Conservation (phyloP, 140 eudicot genomes). For the Flaveria floridana region DNA sequence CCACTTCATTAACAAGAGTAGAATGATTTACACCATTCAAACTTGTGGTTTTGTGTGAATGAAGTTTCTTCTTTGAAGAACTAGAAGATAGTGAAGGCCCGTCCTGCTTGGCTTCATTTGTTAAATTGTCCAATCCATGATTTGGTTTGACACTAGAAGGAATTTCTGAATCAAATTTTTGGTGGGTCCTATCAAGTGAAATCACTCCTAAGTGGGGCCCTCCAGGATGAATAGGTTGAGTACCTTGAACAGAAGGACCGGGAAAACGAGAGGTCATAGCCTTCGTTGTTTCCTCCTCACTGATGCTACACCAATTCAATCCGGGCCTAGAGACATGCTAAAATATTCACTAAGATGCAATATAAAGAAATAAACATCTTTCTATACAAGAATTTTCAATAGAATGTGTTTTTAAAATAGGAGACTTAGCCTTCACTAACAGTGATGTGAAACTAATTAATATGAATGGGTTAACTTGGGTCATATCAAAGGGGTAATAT, state of each 20-base stretch:
- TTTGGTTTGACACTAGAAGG: slow-evolving; percentile 47
- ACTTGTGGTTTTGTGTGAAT: slow-evolving; percentile 40
- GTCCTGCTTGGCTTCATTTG: slow-evolving; percentile 36
- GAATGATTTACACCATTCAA: slow-evolving; percentile 34
- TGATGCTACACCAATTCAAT: slow-evolving; percentile 71
- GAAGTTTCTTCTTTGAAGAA: slow-evolving; percentile 49
- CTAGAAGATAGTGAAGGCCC: slow-evolving; percentile 41
- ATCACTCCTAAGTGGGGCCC: slow-evolving; percentile 32
- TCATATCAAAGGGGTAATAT: neutral
- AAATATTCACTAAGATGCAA: slow-evolving; percentile 14
- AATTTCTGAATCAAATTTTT: slow-evolving; percentile 28
- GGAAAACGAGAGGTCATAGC: slow-evolving; percentile 53
- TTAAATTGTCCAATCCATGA: slow-evolving; percentile 41
- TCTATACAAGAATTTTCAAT: neutral
- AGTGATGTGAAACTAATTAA: neutral
- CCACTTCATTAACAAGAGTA: slow-evolving; percentile 40
- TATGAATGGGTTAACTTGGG: neutral
- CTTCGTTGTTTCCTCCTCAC: slow-evolving; percentile 71
- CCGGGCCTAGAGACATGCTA: slow-evolving; percentile 61
- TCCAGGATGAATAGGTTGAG: slow-evolving; percentile 39
- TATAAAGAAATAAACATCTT: neutral
- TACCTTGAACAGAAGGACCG: slow-evolving; percentile 37
- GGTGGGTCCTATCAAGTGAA: slow-evolving; percentile 39
- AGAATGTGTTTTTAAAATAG: slow-evolving; percentile 3
- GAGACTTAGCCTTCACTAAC: neutral